Conservation (phyloP, 305 asterid genomes). For the Plantago lanceolata region DNA sequence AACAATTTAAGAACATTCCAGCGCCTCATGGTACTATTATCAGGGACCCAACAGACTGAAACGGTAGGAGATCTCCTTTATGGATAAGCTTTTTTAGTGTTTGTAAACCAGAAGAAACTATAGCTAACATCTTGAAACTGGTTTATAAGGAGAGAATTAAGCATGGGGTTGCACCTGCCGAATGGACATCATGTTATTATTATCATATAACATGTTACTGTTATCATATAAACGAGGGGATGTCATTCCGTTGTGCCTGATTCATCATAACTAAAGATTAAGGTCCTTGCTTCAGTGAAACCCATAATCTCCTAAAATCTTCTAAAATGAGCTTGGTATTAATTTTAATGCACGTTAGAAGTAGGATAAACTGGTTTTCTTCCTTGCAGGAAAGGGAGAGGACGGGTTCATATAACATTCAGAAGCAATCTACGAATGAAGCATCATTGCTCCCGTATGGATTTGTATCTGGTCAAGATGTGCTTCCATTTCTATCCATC, state of each 20-base stretch:
- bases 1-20: constrained; percentile 64
- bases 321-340: neutral
- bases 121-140: constrained; percentile 8
- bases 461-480: constrained; percentile 49
- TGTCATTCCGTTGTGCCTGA: neutral
- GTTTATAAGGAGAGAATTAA: neutral
- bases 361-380: constrained; percentile 21
- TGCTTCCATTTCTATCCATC: constrained; percentile 57
- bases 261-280: neutral
- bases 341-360: neutral
- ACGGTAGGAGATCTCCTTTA: constrained; percentile 31
- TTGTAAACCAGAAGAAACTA: constrained; percentile 8
- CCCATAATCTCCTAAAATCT: neutral
- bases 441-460: constrained; percentile 42
- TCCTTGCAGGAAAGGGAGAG: constrained; percentile 36
- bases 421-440: constrained; percentile 35
- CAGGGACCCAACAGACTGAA: constrained; percentile 45
- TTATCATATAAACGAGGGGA: neutral
- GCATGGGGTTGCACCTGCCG: neutral
- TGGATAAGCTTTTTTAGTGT: neutral
- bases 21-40: constrained; percentile 62
- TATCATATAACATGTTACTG: neutral
- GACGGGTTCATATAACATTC: constrained; percentile 20
- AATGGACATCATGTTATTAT: neutral
- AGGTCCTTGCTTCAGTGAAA: constrained; percentile 1